Base-by-base conservation (phyloP, 2,329 filamentous ascomycete genomes). In the Diaporthe sp. region DNA sequence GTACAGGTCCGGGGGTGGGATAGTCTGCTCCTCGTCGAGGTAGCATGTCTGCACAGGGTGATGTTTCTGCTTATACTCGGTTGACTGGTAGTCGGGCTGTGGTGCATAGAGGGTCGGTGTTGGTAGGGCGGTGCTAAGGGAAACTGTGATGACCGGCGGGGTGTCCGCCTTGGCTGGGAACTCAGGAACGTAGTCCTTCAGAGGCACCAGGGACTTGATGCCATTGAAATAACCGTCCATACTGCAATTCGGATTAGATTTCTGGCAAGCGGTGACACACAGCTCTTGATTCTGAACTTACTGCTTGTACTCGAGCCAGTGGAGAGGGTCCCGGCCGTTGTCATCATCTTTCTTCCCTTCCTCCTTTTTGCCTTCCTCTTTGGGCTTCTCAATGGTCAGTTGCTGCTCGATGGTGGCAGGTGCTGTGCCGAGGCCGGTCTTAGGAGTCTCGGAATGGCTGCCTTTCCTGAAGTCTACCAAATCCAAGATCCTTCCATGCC, bases 171-270 rank as follows among this genome's bases (percentile, higher is more conserved):
- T 73, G 73, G 84, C 81, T 19, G 95, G 95, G 79, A 95, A 98
- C 82, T 98, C 95, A 0, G 94, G 90, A 19, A 89, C 85, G 77
- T 96, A 94, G 10, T 92, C 86, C 12, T 87, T 84, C 65, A 90
- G 87, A 37, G 89, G 86, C 2, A 95, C 92, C 74, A 98, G 83
- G 0, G 91, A 91, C 79, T 92, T 91, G 73, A 98, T 88, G 7
- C 95, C 95, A 55, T 93, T 92, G 83, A 94, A 95, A 82, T 96
- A 98, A 59, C 93, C 90, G 78, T 93, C 92, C 73, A 98, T 91
- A 79, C 96, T 97, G 77, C 44, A 46, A 0, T 28, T 28, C 74
- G 74, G 53, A 46, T 81, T 75, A 80, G 75, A 9, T 19, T 4
- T 55, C 8, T 22, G 8, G 49, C 42, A 46, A 57, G 17, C 3